Conservation (phyloP, 1,139 yeast species). For the Blastobotrys raffinosifermentans region DNA sequence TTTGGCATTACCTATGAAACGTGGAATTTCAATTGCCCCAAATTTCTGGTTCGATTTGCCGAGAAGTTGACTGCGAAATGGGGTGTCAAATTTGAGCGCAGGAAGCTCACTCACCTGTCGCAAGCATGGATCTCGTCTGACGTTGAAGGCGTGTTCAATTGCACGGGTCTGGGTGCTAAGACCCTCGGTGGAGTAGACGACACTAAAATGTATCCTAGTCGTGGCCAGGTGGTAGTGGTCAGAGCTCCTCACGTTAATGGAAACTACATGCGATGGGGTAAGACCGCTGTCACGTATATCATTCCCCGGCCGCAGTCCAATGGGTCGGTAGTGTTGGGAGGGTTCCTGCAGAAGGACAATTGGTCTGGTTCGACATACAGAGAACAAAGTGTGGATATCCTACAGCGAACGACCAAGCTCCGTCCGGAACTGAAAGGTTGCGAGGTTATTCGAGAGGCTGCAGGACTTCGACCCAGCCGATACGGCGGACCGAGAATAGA, state of each 20-base stretch:
- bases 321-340: conserved; percentile 62
- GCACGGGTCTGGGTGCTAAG: conserved; percentile 62
- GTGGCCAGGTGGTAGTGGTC: conserved; percentile 66
- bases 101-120: conserved; percentile 44
- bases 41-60: conserved; percentile 44
- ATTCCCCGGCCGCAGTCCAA: conserved; percentile 62
- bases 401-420: conserved; percentile 49
- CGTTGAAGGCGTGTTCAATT: conserved; percentile 53
- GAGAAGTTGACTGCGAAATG: conserved; percentile 42
- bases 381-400: conserved; percentile 51
- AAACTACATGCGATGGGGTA: no score
- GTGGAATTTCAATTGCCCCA: conserved; percentile 66
- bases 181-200: conserved; percentile 55
- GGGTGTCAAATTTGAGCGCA: conserved; percentile 42
- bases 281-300: conserved; percentile 41
- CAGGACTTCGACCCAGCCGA: conserved; percentile 67
- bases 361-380: conserved; percentile 53
- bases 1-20: conserved; percentile 52
- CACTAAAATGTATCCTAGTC: conserved; percentile 48
- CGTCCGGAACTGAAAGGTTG: no score
- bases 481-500: conserved; percentile 65
- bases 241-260: conserved; percentile 30
- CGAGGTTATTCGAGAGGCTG: conserved; percentile 54
- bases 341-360: conserved; percentile 53
- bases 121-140: conserved; percentile 53